These are phyloP conservation scores for Carex scoparia DNA, from an alignment of 176 grass and related monocot genomes.

Conservation along the genomic window DNA sequence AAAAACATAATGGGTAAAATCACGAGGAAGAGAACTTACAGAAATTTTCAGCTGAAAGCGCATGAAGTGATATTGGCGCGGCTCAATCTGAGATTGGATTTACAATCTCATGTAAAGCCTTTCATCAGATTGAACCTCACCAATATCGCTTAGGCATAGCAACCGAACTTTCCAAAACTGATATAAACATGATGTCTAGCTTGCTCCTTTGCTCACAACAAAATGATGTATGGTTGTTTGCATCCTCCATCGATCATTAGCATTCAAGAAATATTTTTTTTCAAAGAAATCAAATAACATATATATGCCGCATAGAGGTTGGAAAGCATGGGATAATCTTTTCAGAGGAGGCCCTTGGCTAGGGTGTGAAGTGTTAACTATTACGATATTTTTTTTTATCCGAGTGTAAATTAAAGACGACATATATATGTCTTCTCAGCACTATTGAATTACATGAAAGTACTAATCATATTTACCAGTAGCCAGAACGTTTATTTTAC, in stretches of 20 bases:
- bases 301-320: neutral
- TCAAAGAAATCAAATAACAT: conserved; percentile 9
- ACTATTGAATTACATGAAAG: neutral
- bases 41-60: neutral
- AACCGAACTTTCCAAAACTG: neutral
- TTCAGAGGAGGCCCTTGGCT: neutral
- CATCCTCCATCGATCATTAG: neutral
- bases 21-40: conserved; percentile 13
- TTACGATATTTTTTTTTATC: neutral
- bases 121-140: conserved; percentile 97
- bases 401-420: neutral
- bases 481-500: neutral
- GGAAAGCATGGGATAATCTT: neutral
- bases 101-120: conserved; percentile 31
- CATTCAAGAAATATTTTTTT: neutral
- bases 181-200: neutral
- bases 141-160: conserved; percentile 75
- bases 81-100: conserved; percentile 91
- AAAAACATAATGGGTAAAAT: neutral
- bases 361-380: neutral
- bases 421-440: neutral
- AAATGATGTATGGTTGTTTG: neutral
- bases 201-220: neutral
- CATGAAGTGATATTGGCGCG: conserved; percentile 98
- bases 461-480: neutral